A percentile compares a stretch with the other conserved stretches of the same genome.
These are phyloP conservation scores for Plenodomus biglobosus DNA, from an alignment of 2,329 filamentous ascomycete species.

Conservation along the genomic window DNA sequence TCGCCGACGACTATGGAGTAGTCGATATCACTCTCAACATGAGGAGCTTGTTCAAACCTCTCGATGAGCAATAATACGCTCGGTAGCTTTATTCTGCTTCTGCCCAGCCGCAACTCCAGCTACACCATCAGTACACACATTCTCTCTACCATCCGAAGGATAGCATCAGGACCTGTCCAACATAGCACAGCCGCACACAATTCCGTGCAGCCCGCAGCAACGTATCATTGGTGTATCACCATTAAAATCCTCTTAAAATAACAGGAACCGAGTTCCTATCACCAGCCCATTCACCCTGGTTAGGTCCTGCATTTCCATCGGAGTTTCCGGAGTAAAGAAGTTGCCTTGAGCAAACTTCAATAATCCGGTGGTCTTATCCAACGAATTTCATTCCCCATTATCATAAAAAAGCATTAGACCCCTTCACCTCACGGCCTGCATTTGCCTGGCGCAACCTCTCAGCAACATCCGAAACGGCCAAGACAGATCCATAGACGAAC, in stretches of 20 bases:
- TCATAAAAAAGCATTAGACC: slow-evolving; percentile 42
- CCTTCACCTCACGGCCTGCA: slow-evolving; percentile 33
- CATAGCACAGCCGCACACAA: slow-evolving; percentile 5
- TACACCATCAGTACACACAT: background rate
- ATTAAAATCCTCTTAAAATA: slow-evolving; percentile 14
- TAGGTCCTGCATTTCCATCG: slow-evolving; percentile 32
- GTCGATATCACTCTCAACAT: slow-evolving; percentile 69
- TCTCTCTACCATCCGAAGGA: background rate
- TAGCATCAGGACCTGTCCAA: slow-evolving; percentile 2
- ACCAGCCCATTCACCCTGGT: slow-evolving; percentile 17
- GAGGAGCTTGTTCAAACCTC: slow-evolving; percentile 68
- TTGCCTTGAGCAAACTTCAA: slow-evolving; percentile 7
- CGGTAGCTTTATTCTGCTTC: background rate
- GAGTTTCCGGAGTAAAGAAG: slow-evolving; percentile 28
- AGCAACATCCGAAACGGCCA: background rate
- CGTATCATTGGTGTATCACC: slow-evolving; percentile 25
- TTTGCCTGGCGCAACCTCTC: slow-evolving; percentile 36
- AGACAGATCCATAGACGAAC: background rate
- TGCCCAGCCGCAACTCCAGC: slow-evolving; percentile 1
- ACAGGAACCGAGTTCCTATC: slow-evolving; percentile 10
- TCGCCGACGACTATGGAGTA: slow-evolving; percentile 67
- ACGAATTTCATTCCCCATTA: slow-evolving; percentile 23
- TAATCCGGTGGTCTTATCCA: slow-evolving; percentile 18
- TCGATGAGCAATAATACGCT: slow-evolving; percentile 31
- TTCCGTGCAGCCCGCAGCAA: slow-evolving; percentile 14